Conservation (phyloP, 2,329 filamentous ascomycete species). For the Fusarium xylarioides region DNA sequence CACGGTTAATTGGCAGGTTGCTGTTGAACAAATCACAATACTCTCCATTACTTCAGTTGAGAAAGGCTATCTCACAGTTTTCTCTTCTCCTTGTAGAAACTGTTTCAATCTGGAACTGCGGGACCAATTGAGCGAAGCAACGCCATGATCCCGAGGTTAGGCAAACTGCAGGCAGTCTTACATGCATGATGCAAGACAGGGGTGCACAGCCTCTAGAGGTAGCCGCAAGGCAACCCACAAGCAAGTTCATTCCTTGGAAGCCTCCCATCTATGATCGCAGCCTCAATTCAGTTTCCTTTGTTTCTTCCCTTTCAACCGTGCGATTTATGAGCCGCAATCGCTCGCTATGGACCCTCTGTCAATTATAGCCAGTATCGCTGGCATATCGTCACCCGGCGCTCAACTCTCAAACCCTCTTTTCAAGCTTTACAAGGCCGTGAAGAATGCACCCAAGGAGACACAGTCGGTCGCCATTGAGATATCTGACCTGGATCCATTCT, state of each 20-base stretch:
- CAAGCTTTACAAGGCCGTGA: neutral
- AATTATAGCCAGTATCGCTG: slow-evolving; percentile 25
- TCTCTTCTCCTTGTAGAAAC: neutral
- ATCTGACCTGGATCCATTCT: neutral
- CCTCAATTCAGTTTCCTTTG: neutral
- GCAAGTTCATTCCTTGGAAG: neutral
- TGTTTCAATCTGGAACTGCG: neutral
- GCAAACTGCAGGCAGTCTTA: neutral
- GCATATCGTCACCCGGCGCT: slow-evolving; percentile 23
- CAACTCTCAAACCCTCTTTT: slow-evolving; percentile 18
- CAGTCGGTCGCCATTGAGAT: slow-evolving; percentile 15
- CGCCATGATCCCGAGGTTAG: neutral
- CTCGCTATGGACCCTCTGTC: slow-evolving; percentile 23
- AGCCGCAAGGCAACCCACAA: slow-evolving; percentile 4
- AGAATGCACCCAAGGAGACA: slow-evolving; percentile 9
- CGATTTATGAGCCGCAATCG: rapidly evolving
- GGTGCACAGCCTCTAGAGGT: slow-evolving; percentile 13
- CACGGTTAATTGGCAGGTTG: neutral
- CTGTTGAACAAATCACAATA: no score
- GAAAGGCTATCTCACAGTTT: neutral
- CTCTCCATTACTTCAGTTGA: no score
- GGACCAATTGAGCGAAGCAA: neutral
- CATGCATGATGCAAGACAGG: neutral
- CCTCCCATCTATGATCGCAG: neutral
- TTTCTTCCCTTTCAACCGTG: neutral